Base-by-base conservation (phyloP, 1,284 basidiomycete species). In the Cystobasidium sp. region DNA sequence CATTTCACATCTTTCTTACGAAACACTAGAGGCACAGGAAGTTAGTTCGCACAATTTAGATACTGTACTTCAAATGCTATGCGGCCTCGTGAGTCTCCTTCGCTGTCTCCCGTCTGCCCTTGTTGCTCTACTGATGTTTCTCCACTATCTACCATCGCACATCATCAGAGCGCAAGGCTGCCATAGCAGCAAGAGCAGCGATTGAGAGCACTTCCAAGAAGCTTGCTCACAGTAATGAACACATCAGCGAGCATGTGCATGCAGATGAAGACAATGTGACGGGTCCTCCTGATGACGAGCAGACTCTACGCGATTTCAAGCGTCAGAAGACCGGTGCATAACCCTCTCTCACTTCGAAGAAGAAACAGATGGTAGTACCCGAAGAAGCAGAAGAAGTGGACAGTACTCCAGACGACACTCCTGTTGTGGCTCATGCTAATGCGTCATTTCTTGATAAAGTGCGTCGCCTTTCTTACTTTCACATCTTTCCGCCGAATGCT, bases 171-270 rank as follows among this genome's bases (percentile, higher is more conserved):
- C 56, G 56, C 18, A n/a, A 31, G n/a, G 56, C 56, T 43, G 56
- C 56, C 6, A 1, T 59, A 4, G 56, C 39, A 59, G 56, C 56
- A 8, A 59, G 18, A n/a, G 56, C 56, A 59, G 56, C 56, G 16
- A 59, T 59, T 16, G 37, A 41, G 37, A 31, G 20, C 56, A 59
- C 18, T 41, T 18, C 37, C 39, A 22, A n/a, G 39, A 37, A 24
- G 53, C 10, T 56, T 2, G 10, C 22, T 8, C 3, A 53, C 18
- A 53, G 56, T 8, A 18, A 59, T 18, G 43, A 37, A 22, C 7
- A 16, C n/a, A 18, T 18, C 56, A 41, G 14, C 20, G 14, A 39
- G 6, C n/a, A 59, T n/a, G 12, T 2, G 6, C 39, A n/a, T 43
- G 18, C 10, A 12, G 37, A 41, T 59, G 37, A 39, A 9, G 56